Evolutionary conservation across 2,329 filamentous ascomycete species (phyloP), one percentile per base, ranked within the genome.

Genomic region (Apiospora koreana): DNA sequence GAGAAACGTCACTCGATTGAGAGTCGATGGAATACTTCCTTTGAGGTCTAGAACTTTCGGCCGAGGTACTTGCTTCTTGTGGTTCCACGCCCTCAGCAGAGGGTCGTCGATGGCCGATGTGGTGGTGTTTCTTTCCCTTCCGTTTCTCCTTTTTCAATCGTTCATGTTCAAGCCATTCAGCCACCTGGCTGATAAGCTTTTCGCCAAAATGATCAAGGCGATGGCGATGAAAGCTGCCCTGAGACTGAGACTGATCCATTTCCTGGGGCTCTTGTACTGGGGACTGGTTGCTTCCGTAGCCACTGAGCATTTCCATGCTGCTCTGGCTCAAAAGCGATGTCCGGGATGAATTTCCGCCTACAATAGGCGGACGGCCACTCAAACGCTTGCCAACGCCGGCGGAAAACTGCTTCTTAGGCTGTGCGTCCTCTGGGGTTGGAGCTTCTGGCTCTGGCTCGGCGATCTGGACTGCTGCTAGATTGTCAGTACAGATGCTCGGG

Each of bases 131-230:
- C 64, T 66, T 42, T 10, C 42, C 38, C 38, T 43, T 43, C n/a
- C 38, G 38, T 45, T 66, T 25, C 64, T 87, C 86, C 75, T 90
- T 89, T 79, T 92, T 93, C 42, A 85, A 82, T 77, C 91, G 92
- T 81, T 98, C 94, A 67, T 91, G 88, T 75, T 95, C 90, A 48
- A 98, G 83, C 95, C 95, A 98, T 74, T 93, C 90, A 35, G 89
- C 87, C 18, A 98, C 90, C 77, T 97, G 93, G 25, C 90, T 86
- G 38, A 96, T 82, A 9, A 97, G 81, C 73, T 86, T 88, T 74
- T 90, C 84, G 68, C 84, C 84, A 50, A 78, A 76, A 38, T 77
- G 74, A 69, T 84, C 81, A 28, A 79, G 68, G 54, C 76, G 77
- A 68, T 80, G 78, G 35, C 78, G 79, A 50, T 79, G 78, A 43